Conservation (phyloP, 805 yeast genomes). For the Starmera caribaea region DNA sequence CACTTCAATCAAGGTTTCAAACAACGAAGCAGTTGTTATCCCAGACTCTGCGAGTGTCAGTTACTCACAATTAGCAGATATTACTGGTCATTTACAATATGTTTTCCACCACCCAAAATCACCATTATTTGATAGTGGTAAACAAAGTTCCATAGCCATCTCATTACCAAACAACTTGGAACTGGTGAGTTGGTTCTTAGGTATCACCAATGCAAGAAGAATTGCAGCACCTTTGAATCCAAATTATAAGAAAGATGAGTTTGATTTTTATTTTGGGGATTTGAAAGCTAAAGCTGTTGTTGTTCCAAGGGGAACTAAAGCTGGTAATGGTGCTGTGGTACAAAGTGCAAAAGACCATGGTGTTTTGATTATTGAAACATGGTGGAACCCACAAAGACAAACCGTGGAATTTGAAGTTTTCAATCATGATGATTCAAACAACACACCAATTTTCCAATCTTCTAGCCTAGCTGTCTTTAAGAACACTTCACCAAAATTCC, state of each 20-base stretch:
- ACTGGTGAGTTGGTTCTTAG: slow-evolving; percentile 45
- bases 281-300: slow-evolving; percentile 46
- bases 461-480: slow-evolving; percentile 18
- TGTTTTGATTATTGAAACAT: slow-evolving; percentile 43
- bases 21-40: slow-evolving; percentile 32
- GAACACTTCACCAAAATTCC: slow-evolving; percentile 22
- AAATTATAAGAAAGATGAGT: slow-evolving; percentile 48
- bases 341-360: slow-evolving; percentile 39
- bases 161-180: slow-evolving; percentile 55
- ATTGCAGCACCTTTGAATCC: slow-evolving; percentile 67
- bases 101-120: slow-evolving; percentile 31
- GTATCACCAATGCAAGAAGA: slow-evolving; percentile 43
- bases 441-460: slow-evolving; percentile 20
- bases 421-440: slow-evolving; percentile 10
- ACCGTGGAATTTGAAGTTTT: slow-evolving; percentile 33
- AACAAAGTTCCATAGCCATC: slow-evolving; percentile 44
- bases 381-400: slow-evolving; percentile 31
- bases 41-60: slow-evolving; percentile 39
- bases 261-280: slow-evolving; percentile 56
- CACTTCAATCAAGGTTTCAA: slow-evolving; percentile 25
- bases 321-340: slow-evolving; percentile 30
- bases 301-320: slow-evolving; percentile 43
- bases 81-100: slow-evolving; percentile 40
- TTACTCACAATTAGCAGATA: slow-evolving; percentile 33
- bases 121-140: slow-evolving; percentile 26